phyloP scores from a whole-genome alignment of 768 basidiomycete species.

The Daedalea quercina region DNA sequence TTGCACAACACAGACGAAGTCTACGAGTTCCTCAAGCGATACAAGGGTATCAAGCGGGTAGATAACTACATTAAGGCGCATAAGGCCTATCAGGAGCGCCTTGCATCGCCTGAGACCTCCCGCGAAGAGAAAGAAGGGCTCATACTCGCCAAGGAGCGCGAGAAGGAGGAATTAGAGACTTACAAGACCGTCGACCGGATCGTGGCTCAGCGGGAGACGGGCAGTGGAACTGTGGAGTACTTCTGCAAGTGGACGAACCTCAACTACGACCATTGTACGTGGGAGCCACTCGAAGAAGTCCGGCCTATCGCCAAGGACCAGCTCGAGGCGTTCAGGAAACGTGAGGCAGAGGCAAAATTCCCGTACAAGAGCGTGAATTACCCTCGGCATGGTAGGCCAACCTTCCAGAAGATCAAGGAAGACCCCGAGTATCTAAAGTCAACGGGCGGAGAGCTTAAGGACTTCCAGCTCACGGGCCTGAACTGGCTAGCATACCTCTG shows the following conservation, averaged over 20 bases:
- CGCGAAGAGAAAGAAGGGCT: conserved; percentile 88
- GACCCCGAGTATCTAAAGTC: conserved; percentile 80
- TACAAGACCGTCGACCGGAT: conserved; percentile 91
- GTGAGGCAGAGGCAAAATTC: conserved; percentile 74
- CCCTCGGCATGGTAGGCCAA: conserved; percentile 58
- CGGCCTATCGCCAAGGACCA: conserved; percentile 69
- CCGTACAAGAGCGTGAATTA: conserved; percentile 81
- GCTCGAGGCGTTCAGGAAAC: conserved; percentile 70
- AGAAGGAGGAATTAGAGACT: conserved; percentile 85
- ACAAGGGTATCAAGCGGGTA: conserved; percentile 92
- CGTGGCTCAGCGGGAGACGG: conserved; percentile 66
- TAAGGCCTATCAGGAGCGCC: conserved; percentile 63
- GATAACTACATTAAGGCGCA: conserved; percentile 98
- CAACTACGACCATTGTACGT: conserved; percentile 92
- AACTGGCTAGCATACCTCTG: conserved; percentile 99
- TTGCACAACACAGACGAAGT: conserved; percentile 99
- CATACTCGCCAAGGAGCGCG: conserved; percentile 84
- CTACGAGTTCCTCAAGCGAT: conserved; percentile 92
- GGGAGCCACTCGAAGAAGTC: conserved; percentile 84
- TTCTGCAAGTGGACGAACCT: conserved; percentile 97
- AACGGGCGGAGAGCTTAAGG: conserved; percentile 86
- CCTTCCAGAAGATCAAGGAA: conserved; percentile 75
- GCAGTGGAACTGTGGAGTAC: conserved; percentile 62
- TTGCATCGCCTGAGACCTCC: conserved; percentile 58
- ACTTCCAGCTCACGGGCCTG: conserved; percentile 95